These are phyloP conservation scores for Globisporangium iwayamae DNA, from an alignment of 352 stramenopile genomes.

Conservation along the genomic window DNA sequence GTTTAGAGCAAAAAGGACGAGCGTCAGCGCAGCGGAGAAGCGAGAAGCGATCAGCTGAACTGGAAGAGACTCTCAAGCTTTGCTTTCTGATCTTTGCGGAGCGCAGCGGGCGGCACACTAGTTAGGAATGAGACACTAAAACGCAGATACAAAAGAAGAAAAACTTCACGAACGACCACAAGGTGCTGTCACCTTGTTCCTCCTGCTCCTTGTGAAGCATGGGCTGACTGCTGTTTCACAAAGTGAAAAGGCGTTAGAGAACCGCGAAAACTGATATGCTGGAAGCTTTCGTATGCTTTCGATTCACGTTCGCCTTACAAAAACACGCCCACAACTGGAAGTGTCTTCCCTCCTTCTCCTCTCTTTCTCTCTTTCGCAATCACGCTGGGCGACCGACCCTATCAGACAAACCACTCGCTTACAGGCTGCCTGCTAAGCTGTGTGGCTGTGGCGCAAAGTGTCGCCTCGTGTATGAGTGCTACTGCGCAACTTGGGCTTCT, in stretches of 20 bases:
- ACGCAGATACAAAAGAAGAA: constrained; percentile 10
- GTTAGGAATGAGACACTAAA: constrained; percentile 22
- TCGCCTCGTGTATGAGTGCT: neutral
- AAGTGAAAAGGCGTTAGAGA: neutral
- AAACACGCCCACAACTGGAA: neutral
- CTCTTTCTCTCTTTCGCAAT: neutral
- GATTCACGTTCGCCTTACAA: constrained; percentile 10
- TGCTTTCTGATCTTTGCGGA: neutral
- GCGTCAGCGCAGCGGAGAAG: neutral
- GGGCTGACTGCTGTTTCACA: neutral
- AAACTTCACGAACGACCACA: neutral
- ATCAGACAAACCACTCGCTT: constrained; percentile 4
- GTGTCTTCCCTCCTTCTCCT: neutral
- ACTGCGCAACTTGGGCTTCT: constrained; percentile 77
- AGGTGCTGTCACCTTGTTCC: neutral
- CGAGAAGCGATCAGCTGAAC: neutral
- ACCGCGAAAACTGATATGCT: neutral
- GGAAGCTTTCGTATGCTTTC: constrained; percentile 1
- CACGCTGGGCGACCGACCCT: neutral
- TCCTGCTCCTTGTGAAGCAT: neutral
- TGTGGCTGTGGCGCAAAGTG: neutral
- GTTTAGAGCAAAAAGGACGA: constrained; percentile 11
- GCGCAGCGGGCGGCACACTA: constrained; percentile 7
- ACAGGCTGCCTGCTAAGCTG: neutral
- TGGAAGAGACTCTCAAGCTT: neutral